These are phyloP conservation scores for Moricandia moricandioides DNA, from an alignment of 345 rosid genomes.

Conservation along the genomic window DNA sequence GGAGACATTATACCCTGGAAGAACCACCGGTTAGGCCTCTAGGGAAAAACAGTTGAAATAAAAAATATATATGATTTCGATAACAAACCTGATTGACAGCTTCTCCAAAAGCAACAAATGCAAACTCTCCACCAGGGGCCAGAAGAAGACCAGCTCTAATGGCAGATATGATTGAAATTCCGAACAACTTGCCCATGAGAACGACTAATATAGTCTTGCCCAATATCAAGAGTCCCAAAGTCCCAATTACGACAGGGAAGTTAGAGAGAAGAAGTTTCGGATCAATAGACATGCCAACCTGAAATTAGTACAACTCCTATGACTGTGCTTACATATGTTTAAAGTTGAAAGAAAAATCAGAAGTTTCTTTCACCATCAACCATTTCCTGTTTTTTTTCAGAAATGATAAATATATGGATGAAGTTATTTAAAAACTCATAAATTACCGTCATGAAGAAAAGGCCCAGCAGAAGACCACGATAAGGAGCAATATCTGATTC, in stretches of 20 bases:
- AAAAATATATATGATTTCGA: no score
- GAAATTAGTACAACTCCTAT: slow-evolving; percentile 39
- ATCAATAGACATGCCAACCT: slow-evolving; percentile 99
- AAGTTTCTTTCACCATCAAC: not conserved
- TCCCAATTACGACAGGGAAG: slow-evolving; percentile 73
- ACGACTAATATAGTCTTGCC: slow-evolving; percentile 83
- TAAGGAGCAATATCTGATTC: slow-evolving; percentile 99
- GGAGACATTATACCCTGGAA: slow-evolving; percentile 79
- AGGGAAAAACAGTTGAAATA: no score
- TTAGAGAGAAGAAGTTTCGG: slow-evolving; percentile 92
- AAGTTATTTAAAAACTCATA: slow-evolving; percentile 4
- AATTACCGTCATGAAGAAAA: slow-evolving; percentile 98
- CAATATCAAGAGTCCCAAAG: slow-evolving; percentile 74
- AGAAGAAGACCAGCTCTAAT: slow-evolving; percentile 91
- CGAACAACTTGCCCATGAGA: slow-evolving; percentile 70
- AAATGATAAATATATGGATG: slow-evolving; percentile 3
- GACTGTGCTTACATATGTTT: not conserved
- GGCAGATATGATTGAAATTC: slow-evolving; percentile 84
- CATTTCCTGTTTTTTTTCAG: not conserved
- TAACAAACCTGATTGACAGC: slow-evolving; percentile 75
- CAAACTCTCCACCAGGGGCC: slow-evolving; percentile 99
- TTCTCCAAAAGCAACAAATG: slow-evolving; percentile 98
- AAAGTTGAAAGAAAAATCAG: slow-evolving; percentile 5
- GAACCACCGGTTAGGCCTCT: slow-evolving; percentile 21
- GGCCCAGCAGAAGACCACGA: slow-evolving; percentile 96